A percentile compares a stretch with the other conserved stretches of the same genome.
Conservation (phyloP, 805 yeast species). For the Middelhovenomyces tepae region DNA sequence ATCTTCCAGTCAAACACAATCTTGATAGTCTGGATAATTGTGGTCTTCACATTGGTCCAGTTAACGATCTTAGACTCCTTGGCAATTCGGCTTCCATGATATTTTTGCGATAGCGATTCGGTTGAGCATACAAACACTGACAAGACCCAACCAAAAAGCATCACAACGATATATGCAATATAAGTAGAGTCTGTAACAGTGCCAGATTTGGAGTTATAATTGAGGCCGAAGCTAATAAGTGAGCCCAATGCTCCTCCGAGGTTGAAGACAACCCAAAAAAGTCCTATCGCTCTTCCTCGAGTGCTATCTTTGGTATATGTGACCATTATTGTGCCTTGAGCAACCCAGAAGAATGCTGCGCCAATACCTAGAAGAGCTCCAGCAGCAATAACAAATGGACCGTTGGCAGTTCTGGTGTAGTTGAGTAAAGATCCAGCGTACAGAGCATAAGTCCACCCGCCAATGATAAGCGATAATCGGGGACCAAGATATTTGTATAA, state of each 20-base stretch:
- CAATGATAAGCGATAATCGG: constrained; percentile 33
- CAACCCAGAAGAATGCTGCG: constrained; percentile 50
- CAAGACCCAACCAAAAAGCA: constrained; percentile 38
- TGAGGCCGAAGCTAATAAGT: constrained; percentile 46
- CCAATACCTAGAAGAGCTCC: constrained; percentile 50
- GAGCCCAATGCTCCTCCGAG: constrained; percentile 56
- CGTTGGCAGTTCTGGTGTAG: constrained; percentile 38
- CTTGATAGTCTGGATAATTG: constrained; percentile 8
- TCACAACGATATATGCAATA: constrained; percentile 46
- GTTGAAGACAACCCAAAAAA: constrained; percentile 54
- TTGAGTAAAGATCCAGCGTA: constrained; percentile 45
- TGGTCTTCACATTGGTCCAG: constrained; percentile 9
- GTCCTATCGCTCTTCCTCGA: constrained; percentile 46
- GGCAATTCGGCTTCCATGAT: constrained; percentile 4
- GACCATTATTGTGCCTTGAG: constrained; percentile 49
- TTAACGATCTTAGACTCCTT: constrained; percentile 12
- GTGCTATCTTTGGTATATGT: constrained; percentile 43
- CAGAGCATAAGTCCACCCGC: constrained; percentile 48
- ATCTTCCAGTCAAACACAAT: constrained; percentile 15
- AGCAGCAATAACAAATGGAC: constrained; percentile 46
- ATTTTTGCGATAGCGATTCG: constrained; percentile 3
- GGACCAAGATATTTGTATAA: constrained; percentile 25
- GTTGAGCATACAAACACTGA: constrained; percentile 13
- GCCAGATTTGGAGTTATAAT: constrained; percentile 31
- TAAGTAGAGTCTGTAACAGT: constrained; percentile 43